Percentiles rank a stretch among this genome's conserved stretches.
Conservation (phyloP, 73 alveolate species). For the Paramecium octaurelia region DNA sequence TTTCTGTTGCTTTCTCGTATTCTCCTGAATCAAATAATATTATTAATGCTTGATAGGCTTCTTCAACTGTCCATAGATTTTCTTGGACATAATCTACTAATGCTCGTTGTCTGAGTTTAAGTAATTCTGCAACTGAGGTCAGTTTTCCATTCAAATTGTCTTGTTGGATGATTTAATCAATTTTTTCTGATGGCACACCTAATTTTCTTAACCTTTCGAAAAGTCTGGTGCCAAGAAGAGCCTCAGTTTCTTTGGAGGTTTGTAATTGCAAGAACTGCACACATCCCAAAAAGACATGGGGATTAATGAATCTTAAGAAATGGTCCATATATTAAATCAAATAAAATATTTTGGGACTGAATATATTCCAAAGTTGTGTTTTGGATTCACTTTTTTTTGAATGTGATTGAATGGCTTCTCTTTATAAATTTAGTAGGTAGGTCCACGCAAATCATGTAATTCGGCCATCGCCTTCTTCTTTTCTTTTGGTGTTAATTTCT, state of each 20-base stretch:
- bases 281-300: not conserved
- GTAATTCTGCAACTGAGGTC: not conserved
- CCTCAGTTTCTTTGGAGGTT: not conserved
- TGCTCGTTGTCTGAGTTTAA: not conserved
- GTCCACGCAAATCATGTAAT: not conserved
- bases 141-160: not conserved
- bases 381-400: not conserved
- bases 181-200: not conserved
- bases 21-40: conserved; percentile 40
- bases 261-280: not conserved
- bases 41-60: conserved; percentile 11
- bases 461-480: not conserved
- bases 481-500: not conserved
- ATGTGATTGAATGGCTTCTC: not conserved
- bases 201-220: not conserved
- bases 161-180: not conserved
- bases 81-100: not conserved
- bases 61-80: conserved; percentile 32
- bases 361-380: conserved; percentile 2
- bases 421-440: not conserved
- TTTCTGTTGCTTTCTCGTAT: not conserved
- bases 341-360: conserved; percentile 28
- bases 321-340: conserved; percentile 33
- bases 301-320: not conserved
- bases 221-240: not conserved